A percentile compares a stretch with the other conserved stretches of the same genome.
Conservation (phyloP, 140 eudicot genomes). For the Eryngium alpinum region DNA sequence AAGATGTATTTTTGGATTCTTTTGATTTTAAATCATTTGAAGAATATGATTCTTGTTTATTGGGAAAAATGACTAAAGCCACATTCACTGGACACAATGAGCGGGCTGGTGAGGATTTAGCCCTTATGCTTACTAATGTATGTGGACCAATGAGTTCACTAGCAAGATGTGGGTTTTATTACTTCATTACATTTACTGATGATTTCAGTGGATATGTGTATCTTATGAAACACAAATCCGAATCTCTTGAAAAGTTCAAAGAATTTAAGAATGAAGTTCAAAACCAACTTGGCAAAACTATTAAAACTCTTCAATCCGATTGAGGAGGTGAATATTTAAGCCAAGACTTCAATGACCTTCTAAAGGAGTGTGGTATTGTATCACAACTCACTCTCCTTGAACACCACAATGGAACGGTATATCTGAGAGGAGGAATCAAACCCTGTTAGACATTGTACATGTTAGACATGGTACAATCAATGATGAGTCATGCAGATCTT, state of each 20-base stretch:
- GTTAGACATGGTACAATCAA: neutral
- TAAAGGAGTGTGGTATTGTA: neutral
- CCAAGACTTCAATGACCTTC: neutral
- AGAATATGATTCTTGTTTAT: neutral
- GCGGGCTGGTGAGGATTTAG: neutral
- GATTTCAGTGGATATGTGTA: neutral
- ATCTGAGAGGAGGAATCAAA: neutral
- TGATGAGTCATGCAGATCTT: neutral
- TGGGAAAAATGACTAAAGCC: neutral
- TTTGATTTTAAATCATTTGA: neutral
- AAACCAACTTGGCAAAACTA: neutral
- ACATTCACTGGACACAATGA: neutral
- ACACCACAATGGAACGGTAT: neutral
- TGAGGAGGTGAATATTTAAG: neutral
- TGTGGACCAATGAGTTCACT: neutral
- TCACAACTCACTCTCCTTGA: neutral
- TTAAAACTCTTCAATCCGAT: neutral
- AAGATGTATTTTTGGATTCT: neutral
- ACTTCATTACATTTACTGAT: neutral
- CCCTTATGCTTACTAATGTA: neutral
- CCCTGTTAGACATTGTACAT: neutral
- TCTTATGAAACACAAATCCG: neutral
- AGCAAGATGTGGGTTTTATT: neutral
- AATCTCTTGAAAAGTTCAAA: neutral
- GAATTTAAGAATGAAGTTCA: neutral